Evolutionary conservation across 441 rosid species (phyloP).

Genomic region (Lepidium campestre): DNA sequence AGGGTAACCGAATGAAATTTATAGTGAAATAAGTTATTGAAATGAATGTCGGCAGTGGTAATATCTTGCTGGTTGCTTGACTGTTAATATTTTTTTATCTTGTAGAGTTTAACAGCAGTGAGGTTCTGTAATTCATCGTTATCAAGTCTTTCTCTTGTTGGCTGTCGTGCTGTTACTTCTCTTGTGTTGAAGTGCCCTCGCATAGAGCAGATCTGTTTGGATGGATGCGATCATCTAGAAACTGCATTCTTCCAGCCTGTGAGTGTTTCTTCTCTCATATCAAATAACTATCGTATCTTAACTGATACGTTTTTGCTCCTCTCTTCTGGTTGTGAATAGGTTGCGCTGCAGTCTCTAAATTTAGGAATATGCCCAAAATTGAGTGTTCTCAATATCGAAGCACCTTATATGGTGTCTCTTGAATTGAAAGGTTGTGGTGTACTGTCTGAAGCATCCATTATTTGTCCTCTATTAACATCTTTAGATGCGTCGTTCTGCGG

Average conservation of each 20-base stretch:
- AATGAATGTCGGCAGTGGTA: not conserved
- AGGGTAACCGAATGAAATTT: not conserved
- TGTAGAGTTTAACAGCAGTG: conserved; percentile 75
- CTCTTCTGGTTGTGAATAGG: conserved; percentile 38
- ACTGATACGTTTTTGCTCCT: not conserved
- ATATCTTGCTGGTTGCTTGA: not conserved
- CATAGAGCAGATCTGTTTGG: conserved; percentile 79
- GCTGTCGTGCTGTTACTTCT: conserved; percentile 77
- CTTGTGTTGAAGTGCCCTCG: conserved; percentile 74
- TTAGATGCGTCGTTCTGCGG: conserved; percentile 98
- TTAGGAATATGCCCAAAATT: conserved; percentile 94
- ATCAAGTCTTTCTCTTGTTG: conserved; percentile 83
- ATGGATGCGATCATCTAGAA: conserved; percentile 97
- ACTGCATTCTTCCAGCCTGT: conserved; percentile 85
- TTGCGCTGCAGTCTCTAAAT: conserved; percentile 73
- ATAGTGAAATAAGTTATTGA: not conserved
- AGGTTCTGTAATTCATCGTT: conserved; percentile 74
- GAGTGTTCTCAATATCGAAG: conserved; percentile 68
- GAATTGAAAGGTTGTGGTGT: conserved; percentile 98
- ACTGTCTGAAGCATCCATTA: conserved; percentile 72
- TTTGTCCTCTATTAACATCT: conserved; percentile 78
- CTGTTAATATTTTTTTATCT: conserved; percentile 5
- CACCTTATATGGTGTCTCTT: conserved; percentile 71
- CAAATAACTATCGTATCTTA: conserved; percentile 1
- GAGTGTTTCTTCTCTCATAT: conserved; percentile 31